Evolutionary conservation across 805 yeast species (phyloP).

Genomic region (Kodamaea sagamina): DNA sequence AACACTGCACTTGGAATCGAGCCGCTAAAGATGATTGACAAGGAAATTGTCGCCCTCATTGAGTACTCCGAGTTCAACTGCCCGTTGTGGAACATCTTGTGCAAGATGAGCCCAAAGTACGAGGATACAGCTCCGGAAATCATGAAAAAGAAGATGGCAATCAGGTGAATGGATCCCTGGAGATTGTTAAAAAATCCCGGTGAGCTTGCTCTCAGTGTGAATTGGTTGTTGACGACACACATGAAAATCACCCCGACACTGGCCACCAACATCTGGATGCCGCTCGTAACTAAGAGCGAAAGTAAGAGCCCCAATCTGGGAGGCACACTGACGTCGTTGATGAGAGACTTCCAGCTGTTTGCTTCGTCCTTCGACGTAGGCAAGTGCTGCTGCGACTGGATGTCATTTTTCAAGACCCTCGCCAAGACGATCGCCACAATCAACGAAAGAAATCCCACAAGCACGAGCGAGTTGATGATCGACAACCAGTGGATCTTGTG

Average conservation of each 20-base stretch:
- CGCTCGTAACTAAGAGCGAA: conserved; percentile 65
- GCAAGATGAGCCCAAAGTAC: conserved; percentile 64
- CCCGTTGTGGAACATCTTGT: conserved; percentile 52
- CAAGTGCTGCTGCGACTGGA: conserved; percentile 27
- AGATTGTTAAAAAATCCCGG: conserved; percentile 64
- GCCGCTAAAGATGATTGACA: conserved; percentile 37
- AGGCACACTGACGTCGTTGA: conserved; percentile 53
- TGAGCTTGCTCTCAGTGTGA: conserved; percentile 33
- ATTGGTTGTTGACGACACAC: conserved; percentile 42
- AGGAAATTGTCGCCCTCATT: conserved; percentile 14
- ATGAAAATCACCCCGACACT: conserved; percentile 60
- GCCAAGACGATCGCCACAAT: conserved; percentile 66
- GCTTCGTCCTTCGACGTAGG: conserved; percentile 13
- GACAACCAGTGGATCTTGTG: conserved; percentile 75
- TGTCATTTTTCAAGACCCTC: conserved; percentile 54
- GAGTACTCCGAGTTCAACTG: conserved; percentile 31
- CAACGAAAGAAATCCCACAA: conserved; percentile 60
- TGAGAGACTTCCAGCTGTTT: conserved; percentile 51
- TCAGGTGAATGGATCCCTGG: conserved; percentile 65
- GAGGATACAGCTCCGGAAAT: conserved; percentile 77
- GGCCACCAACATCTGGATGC: conserved; percentile 70
- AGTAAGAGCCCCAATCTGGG: conserved; percentile 54
- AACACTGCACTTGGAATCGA: conserved; percentile 51
- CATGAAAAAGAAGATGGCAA: conserved; percentile 60
- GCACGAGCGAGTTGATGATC: conserved; percentile 66